Percentiles rank a stretch among this genome's conserved stretches.
Evolutionary conservation across 176 grass and related monocot species (phyloP).

Genomic region (Alloteropsis semialata): DNA sequence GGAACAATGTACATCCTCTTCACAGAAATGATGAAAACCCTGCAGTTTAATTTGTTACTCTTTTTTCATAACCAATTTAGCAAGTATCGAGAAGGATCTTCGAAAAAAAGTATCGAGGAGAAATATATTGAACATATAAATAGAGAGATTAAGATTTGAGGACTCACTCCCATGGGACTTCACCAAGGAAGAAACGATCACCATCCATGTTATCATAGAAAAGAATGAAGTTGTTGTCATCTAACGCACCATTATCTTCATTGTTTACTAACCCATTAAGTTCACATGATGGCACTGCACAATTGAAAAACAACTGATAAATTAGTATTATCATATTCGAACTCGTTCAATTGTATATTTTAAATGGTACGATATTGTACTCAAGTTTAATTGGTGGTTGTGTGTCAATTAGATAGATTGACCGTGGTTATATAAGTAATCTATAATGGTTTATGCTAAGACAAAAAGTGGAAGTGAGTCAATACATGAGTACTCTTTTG

Average conservation of each 20-base stretch:
- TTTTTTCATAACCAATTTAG: not conserved
- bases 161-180: conserved; percentile 49
- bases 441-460: not conserved
- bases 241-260: not conserved
- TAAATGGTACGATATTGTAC: not conserved
- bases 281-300: conserved; percentile 31
- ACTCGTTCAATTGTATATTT: not conserved
- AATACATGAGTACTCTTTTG: not conserved
- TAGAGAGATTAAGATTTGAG: not conserved
- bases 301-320: not conserved
- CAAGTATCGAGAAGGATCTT: not conserved
- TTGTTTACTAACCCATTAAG: conserved; percentile 22
- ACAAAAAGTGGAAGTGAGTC: not conserved
- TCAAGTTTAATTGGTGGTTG: not conserved
- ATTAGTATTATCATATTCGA: not conserved
- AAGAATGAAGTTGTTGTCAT: conserved; percentile 19
- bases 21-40: conserved; percentile 29
- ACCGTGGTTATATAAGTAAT: not conserved
- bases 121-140: not conserved
- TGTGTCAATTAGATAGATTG: not conserved
- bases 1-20: conserved; percentile 47
- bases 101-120: too few relatives aligned
- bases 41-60: conserved; percentile 5
- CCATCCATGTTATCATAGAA: conserved; percentile 30
- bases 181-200: conserved; percentile 41